phyloP scores from a whole-genome alignment of 2,329 filamentous ascomycete genomes.

The Aspergillus carbonarius region DNA sequence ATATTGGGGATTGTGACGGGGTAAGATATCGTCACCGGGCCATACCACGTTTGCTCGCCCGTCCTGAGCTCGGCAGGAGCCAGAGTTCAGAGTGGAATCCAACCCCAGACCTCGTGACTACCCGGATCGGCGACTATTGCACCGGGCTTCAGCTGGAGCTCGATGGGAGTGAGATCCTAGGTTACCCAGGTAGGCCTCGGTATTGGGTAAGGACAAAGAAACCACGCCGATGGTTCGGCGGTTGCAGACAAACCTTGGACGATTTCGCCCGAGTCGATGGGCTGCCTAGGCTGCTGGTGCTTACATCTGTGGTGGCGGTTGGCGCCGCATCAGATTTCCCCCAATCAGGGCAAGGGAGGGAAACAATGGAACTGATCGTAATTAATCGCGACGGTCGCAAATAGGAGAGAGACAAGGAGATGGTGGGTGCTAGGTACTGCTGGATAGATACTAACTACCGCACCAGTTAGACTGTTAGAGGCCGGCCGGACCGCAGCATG shows the following conservation, averaged over 20 bases:
- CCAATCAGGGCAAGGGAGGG: slow-evolving; percentile 4
- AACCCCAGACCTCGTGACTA: slow-evolving; percentile 18
- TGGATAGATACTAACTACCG: neutral
- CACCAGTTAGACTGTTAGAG: neutral
- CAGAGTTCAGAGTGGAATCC: slow-evolving; percentile 7
- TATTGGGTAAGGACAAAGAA: neutral
- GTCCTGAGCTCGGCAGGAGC: neutral
- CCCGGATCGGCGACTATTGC: slow-evolving; percentile 6
- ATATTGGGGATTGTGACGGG: neutral
- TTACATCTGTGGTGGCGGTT: slow-evolving; percentile 16
- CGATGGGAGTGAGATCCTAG: neutral
- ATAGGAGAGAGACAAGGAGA: neutral
- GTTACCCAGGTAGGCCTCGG: neutral
- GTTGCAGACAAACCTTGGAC: neutral
- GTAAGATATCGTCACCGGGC: neutral
- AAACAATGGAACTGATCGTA: slow-evolving; percentile 7
- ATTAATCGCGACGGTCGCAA: neutral
- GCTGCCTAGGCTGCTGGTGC: slow-evolving; percentile 3
- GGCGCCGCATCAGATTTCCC: slow-evolving; percentile 16
- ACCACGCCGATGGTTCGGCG: neutral
- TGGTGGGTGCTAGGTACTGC: neutral
- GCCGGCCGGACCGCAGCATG: slow-evolving; percentile 2
- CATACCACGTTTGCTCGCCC: neutral
- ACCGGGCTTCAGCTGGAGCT: neutral
- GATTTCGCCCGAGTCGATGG: neutral